These are phyloP conservation scores for Debaryomyces udenii DNA, from an alignment of 1,139 yeast genomes.

Conservation along the genomic window DNA sequence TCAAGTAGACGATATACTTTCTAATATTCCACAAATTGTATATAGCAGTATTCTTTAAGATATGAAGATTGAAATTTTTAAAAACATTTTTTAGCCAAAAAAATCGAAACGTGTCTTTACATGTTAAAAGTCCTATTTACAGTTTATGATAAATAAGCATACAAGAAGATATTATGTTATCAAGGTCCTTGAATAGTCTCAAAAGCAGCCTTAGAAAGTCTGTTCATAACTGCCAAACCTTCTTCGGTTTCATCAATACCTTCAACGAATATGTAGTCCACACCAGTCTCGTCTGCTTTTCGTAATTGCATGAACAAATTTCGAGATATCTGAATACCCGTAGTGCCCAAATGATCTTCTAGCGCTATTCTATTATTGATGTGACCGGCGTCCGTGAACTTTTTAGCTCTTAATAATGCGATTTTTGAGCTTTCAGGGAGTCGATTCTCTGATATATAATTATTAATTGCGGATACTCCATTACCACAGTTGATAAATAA, in stretches of 20 bases:
- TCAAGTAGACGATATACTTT: conserved; percentile 1
- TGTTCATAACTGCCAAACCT: conserved; percentile 93
- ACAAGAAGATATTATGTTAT: neutral
- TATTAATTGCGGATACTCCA: conserved; percentile 35
- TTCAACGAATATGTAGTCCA: conserved; percentile 71
- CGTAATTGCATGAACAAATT: conserved; percentile 74
- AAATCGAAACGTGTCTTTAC: conserved; percentile 8
- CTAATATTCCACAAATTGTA: conserved; percentile 2
- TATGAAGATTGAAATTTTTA: conserved; percentile 4
- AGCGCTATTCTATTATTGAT: conserved; percentile 28
- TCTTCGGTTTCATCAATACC: conserved; percentile 71
- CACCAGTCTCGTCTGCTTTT: conserved; percentile 66
- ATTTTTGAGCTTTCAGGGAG: conserved; percentile 26
- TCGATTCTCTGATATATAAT: conserved; percentile 27
- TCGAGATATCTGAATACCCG: conserved; percentile 67
- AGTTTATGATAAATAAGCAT: neutral
- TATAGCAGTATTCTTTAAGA: neutral
- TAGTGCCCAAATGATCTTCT: conserved; percentile 55
- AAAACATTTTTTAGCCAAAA: conserved; percentile 2
- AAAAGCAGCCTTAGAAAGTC: conserved; percentile 84
- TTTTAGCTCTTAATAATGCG: conserved; percentile 51
- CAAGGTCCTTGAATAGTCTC: conserved; percentile 35
- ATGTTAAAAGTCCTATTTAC: conserved; percentile 1
- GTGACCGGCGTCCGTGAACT: conserved; percentile 31
- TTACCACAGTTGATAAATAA: conserved; percentile 59